Percentiles rank a stretch among this genome's conserved stretches.
Conservation (phyloP, 2,329 filamentous ascomycete genomes). For the Fusarium coffeatum region DNA sequence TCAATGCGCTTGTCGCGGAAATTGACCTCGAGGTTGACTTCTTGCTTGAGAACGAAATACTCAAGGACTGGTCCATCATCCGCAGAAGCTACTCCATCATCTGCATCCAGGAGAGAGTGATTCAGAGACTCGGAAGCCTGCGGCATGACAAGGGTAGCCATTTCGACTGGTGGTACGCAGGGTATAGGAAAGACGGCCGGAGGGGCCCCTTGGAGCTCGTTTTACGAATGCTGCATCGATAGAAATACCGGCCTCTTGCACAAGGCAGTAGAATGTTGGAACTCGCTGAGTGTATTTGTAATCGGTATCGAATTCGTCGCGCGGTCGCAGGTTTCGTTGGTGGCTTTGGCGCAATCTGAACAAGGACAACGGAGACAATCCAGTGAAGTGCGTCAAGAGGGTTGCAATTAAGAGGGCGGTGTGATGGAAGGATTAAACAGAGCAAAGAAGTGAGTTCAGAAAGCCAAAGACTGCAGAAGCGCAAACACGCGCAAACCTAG, state of each 20-base stretch:
- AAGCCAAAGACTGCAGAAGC: conserved; percentile 20
- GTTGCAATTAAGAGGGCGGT: conserved; percentile 1
- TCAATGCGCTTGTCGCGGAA: conserved; percentile 79
- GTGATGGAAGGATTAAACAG: background rate
- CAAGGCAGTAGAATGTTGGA: background rate
- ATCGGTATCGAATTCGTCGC: conserved; percentile 19
- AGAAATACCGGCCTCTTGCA: background rate
- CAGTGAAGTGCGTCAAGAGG: background rate
- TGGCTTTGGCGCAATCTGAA: conserved; percentile 35
- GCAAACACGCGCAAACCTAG: conserved; percentile 29
- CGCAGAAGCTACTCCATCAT: conserved; percentile 50
- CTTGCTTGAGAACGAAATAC: conserved; percentile 79
- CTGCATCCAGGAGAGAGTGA: conserved; percentile 48
- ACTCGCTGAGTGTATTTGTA: conserved; percentile 1
- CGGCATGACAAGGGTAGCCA: conserved; percentile 37
- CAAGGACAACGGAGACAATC: conserved; percentile 17
- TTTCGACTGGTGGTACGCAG: conserved; percentile 33
- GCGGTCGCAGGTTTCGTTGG: conserved; percentile 22
- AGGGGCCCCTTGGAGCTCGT: conserved; percentile 43
- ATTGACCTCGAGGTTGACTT: conserved; percentile 89
- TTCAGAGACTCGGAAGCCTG: conserved; percentile 34
- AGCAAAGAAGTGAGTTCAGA: background rate
- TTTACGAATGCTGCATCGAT: conserved; percentile 44
- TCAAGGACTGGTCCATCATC: conserved; percentile 54
- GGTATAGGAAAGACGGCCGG: conserved; percentile 39